Evolutionary conservation across 2,329 filamentous ascomycete genomes (phyloP).

Genomic region (Xylariaceae sp.): DNA sequence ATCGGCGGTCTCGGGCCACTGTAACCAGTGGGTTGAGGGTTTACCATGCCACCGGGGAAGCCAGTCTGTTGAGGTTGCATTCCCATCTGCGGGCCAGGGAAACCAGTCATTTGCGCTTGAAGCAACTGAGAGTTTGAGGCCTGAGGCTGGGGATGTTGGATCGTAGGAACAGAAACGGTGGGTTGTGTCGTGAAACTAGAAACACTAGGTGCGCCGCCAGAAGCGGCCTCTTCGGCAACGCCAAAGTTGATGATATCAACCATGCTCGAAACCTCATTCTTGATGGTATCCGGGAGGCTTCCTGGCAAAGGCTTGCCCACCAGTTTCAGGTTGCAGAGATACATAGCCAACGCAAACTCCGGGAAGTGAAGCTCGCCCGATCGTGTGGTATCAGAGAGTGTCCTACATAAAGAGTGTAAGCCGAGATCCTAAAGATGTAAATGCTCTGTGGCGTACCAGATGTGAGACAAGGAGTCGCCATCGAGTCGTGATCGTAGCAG

Average conservation of each 20-base stretch:
- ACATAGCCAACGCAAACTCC: slow-evolving; percentile 97
- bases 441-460: slow-evolving; percentile 59
- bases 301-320: slow-evolving; percentile 77
- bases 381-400: slow-evolving; percentile 89
- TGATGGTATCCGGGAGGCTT: slow-evolving; percentile 73
- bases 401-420: slow-evolving; percentile 49
- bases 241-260: slow-evolving; percentile 98
- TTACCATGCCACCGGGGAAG: slow-evolving; percentile 55
- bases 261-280: slow-evolving; percentile 98
- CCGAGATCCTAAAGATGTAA: neutral
- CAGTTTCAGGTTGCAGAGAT: slow-evolving; percentile 89
- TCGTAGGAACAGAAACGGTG: slow-evolving; percentile 46
- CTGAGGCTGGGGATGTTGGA: slow-evolving; percentile 69
- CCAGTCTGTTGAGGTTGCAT: slow-evolving; percentile 67
- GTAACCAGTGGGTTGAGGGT: slow-evolving; percentile 74
- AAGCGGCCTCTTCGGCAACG: slow-evolving; percentile 65
- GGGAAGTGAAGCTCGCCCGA: slow-evolving; percentile 95
- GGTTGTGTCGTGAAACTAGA: slow-evolving; percentile 61
- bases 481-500: slow-evolving; percentile 82
- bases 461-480: slow-evolving; percentile 81
- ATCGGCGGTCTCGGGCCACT: slow-evolving; percentile 75
- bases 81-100: slow-evolving; percentile 51
- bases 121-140: slow-evolving; percentile 63
- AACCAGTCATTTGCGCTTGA: slow-evolving; percentile 63
- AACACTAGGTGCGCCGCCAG: slow-evolving; percentile 56